These are phyloP conservation scores for Rhododendron mucronatum DNA, from an alignment of 148 eudicot species.

Conservation along the genomic window DNA sequence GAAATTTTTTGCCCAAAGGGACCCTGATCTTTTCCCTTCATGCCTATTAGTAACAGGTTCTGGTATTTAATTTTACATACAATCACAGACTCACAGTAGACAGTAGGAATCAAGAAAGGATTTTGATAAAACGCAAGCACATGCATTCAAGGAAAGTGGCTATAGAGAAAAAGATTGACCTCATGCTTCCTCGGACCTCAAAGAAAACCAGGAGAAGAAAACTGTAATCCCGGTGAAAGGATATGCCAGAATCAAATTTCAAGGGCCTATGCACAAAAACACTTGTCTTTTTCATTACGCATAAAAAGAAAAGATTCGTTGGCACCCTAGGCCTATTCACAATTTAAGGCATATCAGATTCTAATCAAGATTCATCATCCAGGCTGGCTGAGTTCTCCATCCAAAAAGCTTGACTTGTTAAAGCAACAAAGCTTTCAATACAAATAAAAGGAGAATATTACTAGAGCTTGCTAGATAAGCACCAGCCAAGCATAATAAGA, in stretches of 20 bases:
- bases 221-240: not conserved
- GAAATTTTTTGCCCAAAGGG: no score
- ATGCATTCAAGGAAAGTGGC: no score
- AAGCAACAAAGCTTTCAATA: not conserved
- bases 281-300: not conserved
- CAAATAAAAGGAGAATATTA: not conserved
- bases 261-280: not conserved
- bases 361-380: not conserved
- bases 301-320: not conserved
- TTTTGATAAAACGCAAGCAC: no score
- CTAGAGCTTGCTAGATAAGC: not conserved
- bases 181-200: no score
- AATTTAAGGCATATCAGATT: not conserved
- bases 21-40: no score
- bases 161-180: no score
- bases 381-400: not conserved
- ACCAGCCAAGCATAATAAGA: not conserved
- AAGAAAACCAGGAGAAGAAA: not conserved
- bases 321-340: not conserved
- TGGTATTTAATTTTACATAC: no score
- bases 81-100: no score
- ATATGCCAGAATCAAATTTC: not conserved
- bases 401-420: not conserved
- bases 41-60: no score
- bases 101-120: no score